Base-by-base conservation (phyloP, 148 eudicot species). In the Nyssa sinensis region DNA sequence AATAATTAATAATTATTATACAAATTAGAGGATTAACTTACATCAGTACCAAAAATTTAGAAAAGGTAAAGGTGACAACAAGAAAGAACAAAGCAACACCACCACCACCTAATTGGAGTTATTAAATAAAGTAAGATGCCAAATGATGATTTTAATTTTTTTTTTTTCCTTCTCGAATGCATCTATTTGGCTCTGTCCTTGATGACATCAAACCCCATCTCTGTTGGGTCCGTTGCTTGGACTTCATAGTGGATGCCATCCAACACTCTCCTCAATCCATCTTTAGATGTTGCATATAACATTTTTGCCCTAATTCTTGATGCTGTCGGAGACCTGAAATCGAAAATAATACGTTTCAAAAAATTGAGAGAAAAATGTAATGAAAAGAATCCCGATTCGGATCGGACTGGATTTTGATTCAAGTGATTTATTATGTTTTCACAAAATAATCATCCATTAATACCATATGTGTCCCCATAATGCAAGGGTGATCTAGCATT, bases 181-280 rank as follows among this genome's bases (percentile, higher is more conserved):
- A n/a, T 19, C 78, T 79, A 93, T 77, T 92, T 87, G 73, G 93
- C 97, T 49, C 93, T 86, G 65, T 92, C 95, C 76, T 76, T 75
- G 72, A 94, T 94, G 71, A 94, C 85, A 74, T 94, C 96, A 31
- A 92, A 85, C 0, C 93, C 97, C 98, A 94, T 94, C 86, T 94
- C 98, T 28, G 92, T 92, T 30, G 98, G 90, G 72, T 94, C 98
- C 5, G 98, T 94, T 0, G 98, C 98, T 34, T 94, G 98, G 47
- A 94, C 75, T 79, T 94, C 98, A 68, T 92, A 94, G 70, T 82
- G 86, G 76, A 94, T 92, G 3, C 98, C 98, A 47, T 94, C 97
- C 2, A 94, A 65, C 35, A 89, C 98, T 75, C 98, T 94, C 74
- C 98, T 92, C 61, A 94, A 33, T 29, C 97, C 96, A 64, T 83